Percentiles rank a stretch among this genome's conserved stretches.
These are phyloP conservation scores for Nannizziopsis arthrosporioides DNA, from an alignment of 2,329 filamentous ascomycete species.

Conservation along the genomic window DNA sequence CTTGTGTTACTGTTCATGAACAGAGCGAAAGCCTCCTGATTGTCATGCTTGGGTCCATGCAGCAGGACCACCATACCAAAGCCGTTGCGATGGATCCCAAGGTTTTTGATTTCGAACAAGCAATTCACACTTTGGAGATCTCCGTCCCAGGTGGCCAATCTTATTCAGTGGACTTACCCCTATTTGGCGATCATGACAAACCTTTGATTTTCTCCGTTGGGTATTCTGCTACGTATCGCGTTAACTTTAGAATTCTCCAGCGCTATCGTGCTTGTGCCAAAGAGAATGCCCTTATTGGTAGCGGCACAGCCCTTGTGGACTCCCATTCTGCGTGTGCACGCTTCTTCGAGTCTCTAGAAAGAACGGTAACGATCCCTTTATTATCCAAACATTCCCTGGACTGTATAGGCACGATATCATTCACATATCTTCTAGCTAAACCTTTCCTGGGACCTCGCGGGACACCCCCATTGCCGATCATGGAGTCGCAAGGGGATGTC, in stretches of 20 bases:
- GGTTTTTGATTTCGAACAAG: not conserved
- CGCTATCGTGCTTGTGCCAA: not conserved
- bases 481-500: not conserved
- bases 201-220: conserved; percentile 18
- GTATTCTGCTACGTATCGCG: conserved; percentile 7
- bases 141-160: not conserved
- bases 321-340: conserved; percentile 20
- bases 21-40: conserved; percentile 9
- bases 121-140: conserved; percentile 11
- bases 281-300: conserved; percentile 17
- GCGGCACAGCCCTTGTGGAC: conserved; percentile 22
- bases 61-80: conserved; percentile 11
- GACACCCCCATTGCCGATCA: not conserved
- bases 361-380: conserved; percentile 26
- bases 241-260: conserved; percentile 19
- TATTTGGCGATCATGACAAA: conserved; percentile 19
- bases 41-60: conserved; percentile 17
- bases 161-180: conserved; percentile 17
- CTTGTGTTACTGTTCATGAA: not conserved
- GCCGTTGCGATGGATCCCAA: conserved; percentile 11
- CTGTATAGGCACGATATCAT: conserved; percentile 25
- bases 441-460: conserved; percentile 14
- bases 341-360: conserved; percentile 25
- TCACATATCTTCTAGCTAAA: conserved; percentile 25
- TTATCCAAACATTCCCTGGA: conserved; percentile 22